phyloP scores from a whole-genome alignment of 208 protist genomes.

The Trichomonas tenax region DNA sequence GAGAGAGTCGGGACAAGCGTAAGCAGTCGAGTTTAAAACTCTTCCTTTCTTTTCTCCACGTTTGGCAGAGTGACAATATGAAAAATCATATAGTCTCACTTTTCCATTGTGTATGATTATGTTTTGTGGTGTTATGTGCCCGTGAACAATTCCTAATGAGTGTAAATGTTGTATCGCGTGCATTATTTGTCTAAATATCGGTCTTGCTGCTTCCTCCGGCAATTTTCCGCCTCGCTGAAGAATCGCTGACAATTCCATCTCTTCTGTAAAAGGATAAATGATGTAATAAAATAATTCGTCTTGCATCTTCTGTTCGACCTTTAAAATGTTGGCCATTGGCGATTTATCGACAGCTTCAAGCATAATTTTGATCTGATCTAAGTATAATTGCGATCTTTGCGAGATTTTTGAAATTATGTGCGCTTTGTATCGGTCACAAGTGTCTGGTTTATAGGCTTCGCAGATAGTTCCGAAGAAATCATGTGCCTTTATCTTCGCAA shows the following conservation, averaged over 20 bases:
- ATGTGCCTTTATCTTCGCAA: no score
- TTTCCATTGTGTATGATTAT: not conserved
- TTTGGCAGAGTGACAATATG: not conserved
- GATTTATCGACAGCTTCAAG: not conserved
- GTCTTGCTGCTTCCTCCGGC: not conserved
- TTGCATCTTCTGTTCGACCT: not conserved
- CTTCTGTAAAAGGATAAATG: not conserved
- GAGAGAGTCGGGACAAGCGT: not conserved
- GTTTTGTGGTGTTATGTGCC: not conserved
- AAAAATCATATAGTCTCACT: not conserved
- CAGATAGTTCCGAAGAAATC: no score
- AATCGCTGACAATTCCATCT: not conserved
- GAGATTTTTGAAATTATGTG: conserved; percentile 17
- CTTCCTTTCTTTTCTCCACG: not conserved
- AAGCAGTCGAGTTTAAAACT: not conserved
- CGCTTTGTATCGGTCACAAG: not conserved
- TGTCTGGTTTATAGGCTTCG: not conserved
- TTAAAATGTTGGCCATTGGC: not conserved
- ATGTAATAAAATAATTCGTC: not conserved
- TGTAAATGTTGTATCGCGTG: not conserved
- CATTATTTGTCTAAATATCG: not conserved
- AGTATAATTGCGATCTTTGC: not conserved
- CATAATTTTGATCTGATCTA: not conserved
- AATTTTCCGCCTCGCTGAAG: not conserved
- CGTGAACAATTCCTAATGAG: not conserved